Conservation (phyloP, 1,284 basidiomycete species). For the Malassezia equina region DNA sequence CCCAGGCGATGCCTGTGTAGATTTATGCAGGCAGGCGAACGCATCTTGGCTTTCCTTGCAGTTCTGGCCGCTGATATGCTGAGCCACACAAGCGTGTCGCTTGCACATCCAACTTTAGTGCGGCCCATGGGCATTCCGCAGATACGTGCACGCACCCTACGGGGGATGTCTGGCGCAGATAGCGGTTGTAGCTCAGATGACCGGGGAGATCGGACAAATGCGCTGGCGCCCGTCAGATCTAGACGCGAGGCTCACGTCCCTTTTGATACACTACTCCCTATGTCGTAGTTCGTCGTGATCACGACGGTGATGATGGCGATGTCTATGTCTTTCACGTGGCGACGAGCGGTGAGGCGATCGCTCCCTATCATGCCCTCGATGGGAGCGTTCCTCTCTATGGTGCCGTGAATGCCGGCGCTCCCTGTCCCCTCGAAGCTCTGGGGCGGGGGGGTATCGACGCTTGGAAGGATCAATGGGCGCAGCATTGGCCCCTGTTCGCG, state of each 20-base stretch:
- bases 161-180: neutral
- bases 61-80: neutral
- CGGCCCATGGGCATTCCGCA: neutral
- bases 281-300: neutral
- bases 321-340: neutral
- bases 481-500: conserved; percentile 12
- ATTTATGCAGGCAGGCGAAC: neutral
- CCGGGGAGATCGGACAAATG: neutral
- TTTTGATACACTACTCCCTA: neutral
- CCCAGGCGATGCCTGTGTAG: neutral
- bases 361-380: neutral
- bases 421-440: neutral
- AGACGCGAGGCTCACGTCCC: neutral
- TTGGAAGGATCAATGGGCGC: conserved; percentile 13
- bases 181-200: neutral
- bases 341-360: neutral
- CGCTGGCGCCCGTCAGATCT: neutral
- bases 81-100: neutral
- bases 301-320: neutral
- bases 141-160: neutral
- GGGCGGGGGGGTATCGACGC: conserved; percentile 9
- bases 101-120: neutral
- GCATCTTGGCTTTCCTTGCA: neutral
- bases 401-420: neutral
- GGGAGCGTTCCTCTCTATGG: neutral